Conservation (phyloP, 805 yeast species). For the Candida lessepsii region DNA sequence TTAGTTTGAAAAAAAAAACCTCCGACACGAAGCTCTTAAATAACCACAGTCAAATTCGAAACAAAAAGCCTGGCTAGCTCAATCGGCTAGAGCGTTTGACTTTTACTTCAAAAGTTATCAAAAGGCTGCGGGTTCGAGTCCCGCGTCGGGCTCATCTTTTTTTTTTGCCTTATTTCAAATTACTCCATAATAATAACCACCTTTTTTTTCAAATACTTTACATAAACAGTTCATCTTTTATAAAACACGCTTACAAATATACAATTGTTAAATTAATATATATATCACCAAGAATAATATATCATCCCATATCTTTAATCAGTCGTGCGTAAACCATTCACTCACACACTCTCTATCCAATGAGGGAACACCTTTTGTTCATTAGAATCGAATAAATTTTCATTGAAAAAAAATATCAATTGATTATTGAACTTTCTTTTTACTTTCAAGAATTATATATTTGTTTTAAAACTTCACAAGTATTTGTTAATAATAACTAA, state of each 20-base stretch:
- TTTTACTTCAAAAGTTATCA: conserved; percentile 13
- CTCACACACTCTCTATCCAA: conserved; percentile 15
- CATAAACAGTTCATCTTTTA: too few species aligned
- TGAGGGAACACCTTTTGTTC: conserved; percentile 23
- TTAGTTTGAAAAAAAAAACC: too few species aligned
- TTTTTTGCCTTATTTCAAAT: not conserved
- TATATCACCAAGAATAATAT: too few species aligned
- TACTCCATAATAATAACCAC: not conserved
- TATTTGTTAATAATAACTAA: conserved; percentile 3
- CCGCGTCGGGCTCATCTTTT: conserved; percentile 15
- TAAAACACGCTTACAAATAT: too few species aligned
- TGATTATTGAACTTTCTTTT: conserved; percentile 11
- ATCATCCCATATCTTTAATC: not conserved
- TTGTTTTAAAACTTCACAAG: not conserved
- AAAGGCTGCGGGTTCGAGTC: conserved; percentile 18
- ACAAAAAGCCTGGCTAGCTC: conserved; percentile 15
- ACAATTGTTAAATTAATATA: too few species aligned
- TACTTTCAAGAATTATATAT: conserved; percentile 5
- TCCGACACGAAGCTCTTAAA: too few species aligned
- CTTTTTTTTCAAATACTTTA: too few species aligned
- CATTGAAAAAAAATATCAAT: conserved; percentile 14
- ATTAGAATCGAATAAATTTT: conserved; percentile 18
- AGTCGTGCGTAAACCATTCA: conserved; percentile 1
- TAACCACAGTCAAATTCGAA: too few species aligned
- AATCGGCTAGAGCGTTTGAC: conserved; percentile 18